phyloP scores from a whole-genome alignment of 306 rosid species.

The Prunus kanzakura region DNA sequence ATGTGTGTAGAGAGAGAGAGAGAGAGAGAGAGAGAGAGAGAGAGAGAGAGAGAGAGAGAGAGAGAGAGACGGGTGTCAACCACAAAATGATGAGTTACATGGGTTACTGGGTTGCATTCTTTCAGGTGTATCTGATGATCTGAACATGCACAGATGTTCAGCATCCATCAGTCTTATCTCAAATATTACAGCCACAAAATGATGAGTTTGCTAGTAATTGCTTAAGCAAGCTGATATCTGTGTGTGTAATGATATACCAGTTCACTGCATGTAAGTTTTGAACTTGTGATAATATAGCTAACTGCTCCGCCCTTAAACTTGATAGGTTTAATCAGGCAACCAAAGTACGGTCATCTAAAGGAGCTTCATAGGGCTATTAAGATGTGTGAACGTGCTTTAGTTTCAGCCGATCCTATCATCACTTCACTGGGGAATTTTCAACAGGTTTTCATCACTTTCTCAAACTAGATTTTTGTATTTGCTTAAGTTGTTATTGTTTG shows the following conservation, averaged over 20 bases:
- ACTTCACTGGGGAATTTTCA: conserved; percentile 84
- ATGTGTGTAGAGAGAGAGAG: too few species aligned
- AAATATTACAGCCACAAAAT: not conserved
- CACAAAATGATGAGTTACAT: not conserved
- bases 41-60: too few species aligned
- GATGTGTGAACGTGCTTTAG: conserved; percentile 76
- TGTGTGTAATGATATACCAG: conserved; percentile 4
- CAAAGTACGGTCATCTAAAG: conserved; percentile 94
- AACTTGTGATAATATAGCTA: conserved; percentile 13
- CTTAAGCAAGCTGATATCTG: not conserved
- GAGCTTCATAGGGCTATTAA: conserved; percentile 87
- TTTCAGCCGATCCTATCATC: conserved; percentile 82
- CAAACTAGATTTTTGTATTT: not conserved
- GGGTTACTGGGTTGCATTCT: not conserved
- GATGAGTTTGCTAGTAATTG: not conserved
- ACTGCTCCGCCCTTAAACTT: conserved; percentile 16
- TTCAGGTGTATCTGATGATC: not conserved
- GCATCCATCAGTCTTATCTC: not conserved
- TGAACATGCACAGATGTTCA: not conserved
- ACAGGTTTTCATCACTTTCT: conserved; percentile 56
- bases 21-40: too few species aligned
- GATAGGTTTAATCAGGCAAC: conserved; percentile 89
- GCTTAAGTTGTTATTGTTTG: conserved; percentile 19
- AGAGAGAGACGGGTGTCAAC: too few species aligned
- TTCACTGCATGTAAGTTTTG: not conserved